Base-by-base conservation (phyloP, 257 asterid genomes). In the Cinchona pubescens region DNA sequence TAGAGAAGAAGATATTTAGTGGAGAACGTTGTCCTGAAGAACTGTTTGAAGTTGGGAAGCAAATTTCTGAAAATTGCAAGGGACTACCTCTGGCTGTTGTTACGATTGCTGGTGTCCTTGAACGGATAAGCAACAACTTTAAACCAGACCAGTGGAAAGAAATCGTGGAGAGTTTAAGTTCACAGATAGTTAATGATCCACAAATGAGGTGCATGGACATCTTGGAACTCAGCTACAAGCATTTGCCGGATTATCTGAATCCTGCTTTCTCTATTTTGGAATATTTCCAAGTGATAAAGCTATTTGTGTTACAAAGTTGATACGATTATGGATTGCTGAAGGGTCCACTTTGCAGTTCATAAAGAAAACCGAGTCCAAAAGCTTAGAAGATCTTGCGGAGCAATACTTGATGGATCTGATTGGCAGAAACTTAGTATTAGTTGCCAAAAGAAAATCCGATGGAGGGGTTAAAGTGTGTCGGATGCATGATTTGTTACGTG, bases 231-330 rank as follows among this genome's bases (percentile, higher is more conserved):
- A 71, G 76, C 53, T 72, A 72, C 37, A 18, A 55, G 37, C 65
- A 72, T 43, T 72, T 72, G 67, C 76, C 67, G 13, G 30, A 23
- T 40, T n/a, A 71, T 63, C 55, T 71, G 66, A 71, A 35, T 23
- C 65, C 8, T 71, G 67, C 63, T 71, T 71, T 42, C 27, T 71
- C 23, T 71, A 71, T 34, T 30, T 71, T 7, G 75, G 64, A 53
- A 48, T n/a, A 48, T 53, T 71, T 21, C 43, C 10, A 27, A 67
- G 37, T 55, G 62, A 18, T 5, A 27, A 1, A 49, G 76, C 34
- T 0, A 55, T 71, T n/a, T 43, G 61, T 0, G 65, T 55, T 7
- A 16, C 23, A 23, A 71, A 71, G 42, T 55, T 71, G 30, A 53
- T 51, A 13, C 18, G 16, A 11, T 34, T 71, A 53, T 71, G 75